Evolutionary conservation across 2,329 filamentous ascomycete species (phyloP).

Genomic region (Plenodomus tracheiphilus): DNA sequence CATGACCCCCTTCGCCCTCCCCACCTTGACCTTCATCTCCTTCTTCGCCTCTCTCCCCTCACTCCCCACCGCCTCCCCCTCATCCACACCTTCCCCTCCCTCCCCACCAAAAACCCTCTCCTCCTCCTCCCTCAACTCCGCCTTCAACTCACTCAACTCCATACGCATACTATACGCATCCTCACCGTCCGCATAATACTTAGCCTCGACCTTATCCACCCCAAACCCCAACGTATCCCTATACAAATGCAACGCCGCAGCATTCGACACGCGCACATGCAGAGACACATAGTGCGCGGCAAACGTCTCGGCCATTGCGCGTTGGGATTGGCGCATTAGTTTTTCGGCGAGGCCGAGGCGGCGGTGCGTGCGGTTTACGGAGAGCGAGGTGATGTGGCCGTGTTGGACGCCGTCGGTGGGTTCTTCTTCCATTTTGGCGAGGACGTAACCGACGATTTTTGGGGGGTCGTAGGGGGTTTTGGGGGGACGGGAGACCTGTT

Average conservation of each 20-base stretch:
- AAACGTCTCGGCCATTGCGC: slow-evolving; percentile 96
- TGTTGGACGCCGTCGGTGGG: slow-evolving; percentile 87
- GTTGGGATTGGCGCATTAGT: slow-evolving; percentile 93
- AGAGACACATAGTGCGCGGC: slow-evolving; percentile 90
- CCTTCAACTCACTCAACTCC: slow-evolving; percentile 66
- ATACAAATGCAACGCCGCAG: slow-evolving; percentile 88
- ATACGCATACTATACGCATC: slow-evolving; percentile 94
- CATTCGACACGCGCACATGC: slow-evolving; percentile 93
- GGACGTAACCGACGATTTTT: slow-evolving; percentile 98
- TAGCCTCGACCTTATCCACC: slow-evolving; percentile 64
- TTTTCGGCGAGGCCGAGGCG: slow-evolving; percentile 92
- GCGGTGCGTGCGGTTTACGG: slow-evolving; percentile 94
- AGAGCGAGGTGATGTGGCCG: slow-evolving; percentile 93
- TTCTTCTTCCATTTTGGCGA: slow-evolving; percentile 99
- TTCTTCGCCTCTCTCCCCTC: slow-evolving; percentile 37
- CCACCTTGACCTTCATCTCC: slow-evolving; percentile 77
- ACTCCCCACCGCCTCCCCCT: slow-evolving; percentile 39
- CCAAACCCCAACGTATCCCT: slow-evolving; percentile 59
- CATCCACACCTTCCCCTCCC: slow-evolving; percentile 43
- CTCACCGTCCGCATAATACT: slow-evolving; percentile 97
- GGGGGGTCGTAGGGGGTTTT: slow-evolving; percentile 85
- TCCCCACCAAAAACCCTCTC: slow-evolving; percentile 45
- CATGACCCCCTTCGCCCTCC: slow-evolving; percentile 76
- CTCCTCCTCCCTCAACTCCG: slow-evolving; percentile 54
- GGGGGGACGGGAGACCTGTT: slow-evolving; percentile 72